These are phyloP conservation scores for Elsinoe arachidis DNA, from an alignment of 2,329 filamentous ascomycete genomes.

Conservation along the genomic window DNA sequence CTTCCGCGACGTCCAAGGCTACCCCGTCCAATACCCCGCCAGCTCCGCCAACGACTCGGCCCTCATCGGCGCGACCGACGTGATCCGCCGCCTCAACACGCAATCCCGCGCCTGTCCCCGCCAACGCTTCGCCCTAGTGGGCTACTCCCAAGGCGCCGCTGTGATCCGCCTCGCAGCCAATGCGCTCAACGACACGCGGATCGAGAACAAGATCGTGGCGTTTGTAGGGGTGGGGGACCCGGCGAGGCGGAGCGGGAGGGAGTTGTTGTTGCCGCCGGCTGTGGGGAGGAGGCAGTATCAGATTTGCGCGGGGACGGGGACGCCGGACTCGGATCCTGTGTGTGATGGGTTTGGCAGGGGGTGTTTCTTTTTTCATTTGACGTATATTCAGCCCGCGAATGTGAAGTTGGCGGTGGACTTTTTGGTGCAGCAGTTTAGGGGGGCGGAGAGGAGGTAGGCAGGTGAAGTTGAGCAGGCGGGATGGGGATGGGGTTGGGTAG, in stretches of 20 bases:
- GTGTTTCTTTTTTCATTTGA: not conserved
- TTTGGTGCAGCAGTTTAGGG: not conserved
- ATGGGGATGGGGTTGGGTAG: too few species aligned
- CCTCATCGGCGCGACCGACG: constrained; percentile 3
- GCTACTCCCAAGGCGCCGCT: constrained; percentile 13
- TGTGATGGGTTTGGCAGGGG: not conserved
- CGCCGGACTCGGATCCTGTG: not conserved
- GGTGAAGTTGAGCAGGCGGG: too few species aligned
- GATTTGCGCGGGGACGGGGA: not conserved
- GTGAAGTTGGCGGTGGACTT: not conserved
- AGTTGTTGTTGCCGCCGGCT: not conserved
- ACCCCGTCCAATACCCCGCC: constrained; percentile 11
- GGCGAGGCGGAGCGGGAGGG: not conserved
- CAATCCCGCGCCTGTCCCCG: not conserved
- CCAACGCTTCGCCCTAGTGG: constrained; percentile 12
- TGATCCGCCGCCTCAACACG: constrained; percentile 1
- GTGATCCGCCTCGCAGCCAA: constrained; percentile 6
- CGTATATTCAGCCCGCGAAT: not conserved
- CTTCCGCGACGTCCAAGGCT: constrained; percentile 8
- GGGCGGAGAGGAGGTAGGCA: not conserved
- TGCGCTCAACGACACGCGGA: not conserved
- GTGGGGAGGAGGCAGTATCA: not conserved
- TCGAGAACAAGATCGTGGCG: constrained; percentile 9
- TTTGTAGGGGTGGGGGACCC: constrained; percentile 9
- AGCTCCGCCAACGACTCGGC: constrained; percentile 9